These are phyloP conservation scores for Ophidiomyces ophidiicola DNA, from an alignment of 2,329 filamentous ascomycete genomes.

Conservation along the genomic window DNA sequence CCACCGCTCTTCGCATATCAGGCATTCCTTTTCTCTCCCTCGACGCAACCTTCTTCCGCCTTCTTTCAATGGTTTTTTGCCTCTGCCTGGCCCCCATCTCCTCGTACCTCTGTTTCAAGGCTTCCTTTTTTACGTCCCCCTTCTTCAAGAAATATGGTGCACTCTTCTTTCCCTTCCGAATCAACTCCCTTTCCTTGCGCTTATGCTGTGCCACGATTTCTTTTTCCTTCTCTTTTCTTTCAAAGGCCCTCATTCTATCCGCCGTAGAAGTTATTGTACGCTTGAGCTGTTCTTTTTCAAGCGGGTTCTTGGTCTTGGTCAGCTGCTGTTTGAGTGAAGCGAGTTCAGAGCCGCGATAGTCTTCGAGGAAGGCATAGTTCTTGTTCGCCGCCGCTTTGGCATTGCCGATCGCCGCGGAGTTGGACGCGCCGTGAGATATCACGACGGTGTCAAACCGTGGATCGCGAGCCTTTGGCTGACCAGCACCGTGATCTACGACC, in stretches of 20 bases:
- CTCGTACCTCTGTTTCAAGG: slow-evolving; percentile 66
- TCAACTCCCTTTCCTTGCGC: slow-evolving; percentile 67
- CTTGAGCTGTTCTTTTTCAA: slow-evolving; percentile 58
- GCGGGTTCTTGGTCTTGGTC: slow-evolving; percentile 52
- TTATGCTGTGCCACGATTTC: slow-evolving; percentile 63
- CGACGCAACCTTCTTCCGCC: slow-evolving; percentile 74
- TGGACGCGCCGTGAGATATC: slow-evolving; percentile 25
- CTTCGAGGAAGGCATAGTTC: slow-evolving; percentile 77
- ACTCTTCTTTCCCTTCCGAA: slow-evolving; percentile 67
- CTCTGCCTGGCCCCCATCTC: slow-evolving; percentile 76
- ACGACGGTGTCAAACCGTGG: slow-evolving; percentile 70
- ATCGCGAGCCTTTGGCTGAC: slow-evolving; percentile 56
- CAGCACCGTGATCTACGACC: slow-evolving; percentile 43
- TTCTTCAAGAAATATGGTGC: slow-evolving; percentile 87
- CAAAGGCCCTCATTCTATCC: slow-evolving; percentile 58
- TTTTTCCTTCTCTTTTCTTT: slow-evolving; percentile 56
- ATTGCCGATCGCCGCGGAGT: slow-evolving; percentile 38
- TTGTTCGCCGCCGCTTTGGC: slow-evolving; percentile 38
- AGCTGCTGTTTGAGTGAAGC: slow-evolving; percentile 57
- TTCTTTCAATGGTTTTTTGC: slow-evolving; percentile 71
- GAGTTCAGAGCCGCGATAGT: slow-evolving; percentile 78
- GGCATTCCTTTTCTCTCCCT: slow-evolving; percentile 75
- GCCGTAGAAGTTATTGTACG: slow-evolving; percentile 65
- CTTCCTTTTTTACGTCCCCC: slow-evolving; percentile 77
- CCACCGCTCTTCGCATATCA: slow-evolving; percentile 36